A percentile compares a stretch with the other conserved stretches of the same genome.
Conservation (phyloP, 345 rosid species). For the Psidium friedrichsthalianum region DNA sequence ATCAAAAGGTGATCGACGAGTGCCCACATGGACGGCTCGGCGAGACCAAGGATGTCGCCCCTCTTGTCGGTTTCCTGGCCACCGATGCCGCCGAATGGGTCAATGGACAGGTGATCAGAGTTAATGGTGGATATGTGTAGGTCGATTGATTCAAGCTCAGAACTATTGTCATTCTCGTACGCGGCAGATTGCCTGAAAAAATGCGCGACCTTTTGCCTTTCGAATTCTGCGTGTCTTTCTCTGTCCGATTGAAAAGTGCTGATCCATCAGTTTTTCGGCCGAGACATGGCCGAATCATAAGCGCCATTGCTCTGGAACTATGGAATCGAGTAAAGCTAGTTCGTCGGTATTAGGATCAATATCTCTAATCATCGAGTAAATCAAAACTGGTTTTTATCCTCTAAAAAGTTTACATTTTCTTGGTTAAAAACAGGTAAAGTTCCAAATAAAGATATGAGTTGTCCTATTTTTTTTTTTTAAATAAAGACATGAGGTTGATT, state of each 20-base stretch:
- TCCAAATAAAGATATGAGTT: too few species aligned
- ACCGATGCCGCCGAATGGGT: slow-evolving; percentile 7
- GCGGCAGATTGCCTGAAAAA: neutral
- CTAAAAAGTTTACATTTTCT: too few species aligned
- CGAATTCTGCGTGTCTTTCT: neutral
- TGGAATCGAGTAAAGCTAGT: too few species aligned
- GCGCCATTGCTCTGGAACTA: too few species aligned
- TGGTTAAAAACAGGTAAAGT: too few species aligned
- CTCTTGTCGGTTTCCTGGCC: slow-evolving; percentile 8
- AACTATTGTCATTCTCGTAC: neutral
- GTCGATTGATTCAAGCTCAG: neutral
- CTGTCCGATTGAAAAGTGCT: neutral
- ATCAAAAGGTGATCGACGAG: neutral
- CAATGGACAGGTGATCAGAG: slow-evolving; percentile 1
- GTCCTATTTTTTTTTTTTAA: too few species aligned
- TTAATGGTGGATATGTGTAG: slow-evolving; percentile 5
- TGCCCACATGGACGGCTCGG: neutral
- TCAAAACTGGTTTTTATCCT: too few species aligned
- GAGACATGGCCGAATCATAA: neutral
- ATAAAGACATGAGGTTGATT: too few species aligned
- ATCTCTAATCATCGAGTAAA: too few species aligned
- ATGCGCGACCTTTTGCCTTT: neutral
- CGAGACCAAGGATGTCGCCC: slow-evolving; percentile 3
- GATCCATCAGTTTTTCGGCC: neutral
- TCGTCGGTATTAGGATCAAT: too few species aligned